These are phyloP conservation scores for Nakazawaea anatomiae DNA, from an alignment of 805 yeast genomes.

Conservation along the genomic window DNA sequence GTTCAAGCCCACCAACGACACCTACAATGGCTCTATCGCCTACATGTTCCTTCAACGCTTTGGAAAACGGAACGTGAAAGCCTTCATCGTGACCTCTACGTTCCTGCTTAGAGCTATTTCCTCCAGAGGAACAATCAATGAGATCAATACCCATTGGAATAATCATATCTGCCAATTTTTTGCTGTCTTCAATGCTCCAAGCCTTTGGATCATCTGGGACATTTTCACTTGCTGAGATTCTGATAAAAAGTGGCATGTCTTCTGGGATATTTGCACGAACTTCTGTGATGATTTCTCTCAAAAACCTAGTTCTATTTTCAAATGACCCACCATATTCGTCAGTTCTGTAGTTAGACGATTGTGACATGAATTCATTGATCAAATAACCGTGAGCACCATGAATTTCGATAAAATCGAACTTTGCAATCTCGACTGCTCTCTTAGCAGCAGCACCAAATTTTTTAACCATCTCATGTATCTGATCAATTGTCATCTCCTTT, in stretches of 20 bases:
- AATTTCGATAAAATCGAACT: slow-evolving; percentile 60
- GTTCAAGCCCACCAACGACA: slow-evolving; percentile 39
- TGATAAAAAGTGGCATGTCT: slow-evolving; percentile 39
- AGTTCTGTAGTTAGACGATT: slow-evolving; percentile 42
- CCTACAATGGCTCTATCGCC: slow-evolving; percentile 38
- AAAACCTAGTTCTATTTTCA: slow-evolving; percentile 49
- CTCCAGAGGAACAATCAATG: slow-evolving; percentile 52
- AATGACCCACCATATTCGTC: slow-evolving; percentile 62
- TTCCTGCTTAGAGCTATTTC: slow-evolving; percentile 28
- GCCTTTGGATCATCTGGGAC: slow-evolving; percentile 25
- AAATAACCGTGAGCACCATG: slow-evolving; percentile 65
- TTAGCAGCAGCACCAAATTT: slow-evolving; percentile 41
- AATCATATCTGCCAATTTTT: slow-evolving; percentile 32
- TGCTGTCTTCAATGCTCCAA: slow-evolving; percentile 41
- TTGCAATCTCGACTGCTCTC: slow-evolving; percentile 42
- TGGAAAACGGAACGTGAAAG: slow-evolving; percentile 33
- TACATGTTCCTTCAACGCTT: slow-evolving; percentile 34
- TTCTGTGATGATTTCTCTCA: slow-evolving; percentile 40
- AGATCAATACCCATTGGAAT: slow-evolving; percentile 41
- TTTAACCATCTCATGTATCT: slow-evolving; percentile 34
- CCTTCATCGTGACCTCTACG: slow-evolving; percentile 24
- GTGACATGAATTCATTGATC: slow-evolving; percentile 40
- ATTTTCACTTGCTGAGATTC: slow-evolving; percentile 42
- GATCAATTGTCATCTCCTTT: slow-evolving; percentile 34
- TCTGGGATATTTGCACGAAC: slow-evolving; percentile 32